Evolutionary conservation across 768 basidiomycete genomes (phyloP).

Genomic region (Piloderma croceum): DNA sequence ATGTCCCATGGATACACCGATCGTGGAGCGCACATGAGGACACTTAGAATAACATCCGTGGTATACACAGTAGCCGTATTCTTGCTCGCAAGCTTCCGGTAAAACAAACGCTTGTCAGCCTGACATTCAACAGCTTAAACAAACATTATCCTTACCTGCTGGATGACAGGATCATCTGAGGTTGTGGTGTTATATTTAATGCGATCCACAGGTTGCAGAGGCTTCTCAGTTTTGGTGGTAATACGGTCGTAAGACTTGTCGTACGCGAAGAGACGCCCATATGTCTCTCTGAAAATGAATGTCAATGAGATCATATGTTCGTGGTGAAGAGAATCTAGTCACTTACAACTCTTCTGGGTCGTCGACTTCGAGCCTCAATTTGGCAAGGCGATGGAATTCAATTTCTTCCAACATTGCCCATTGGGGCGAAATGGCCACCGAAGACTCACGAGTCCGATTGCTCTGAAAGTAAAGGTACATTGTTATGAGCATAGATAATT

Average conservation of each 20-base stretch:
- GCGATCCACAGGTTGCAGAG: conserved; percentile 88
- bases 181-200: conserved; percentile 98
- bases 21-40: conserved; percentile 93
- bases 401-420: conserved; percentile 98
- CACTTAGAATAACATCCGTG: conserved; percentile 91
- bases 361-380: conserved; percentile 91
- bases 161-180: conserved; percentile 95
- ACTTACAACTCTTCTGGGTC: conserved; percentile 85
- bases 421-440: conserved; percentile 84
- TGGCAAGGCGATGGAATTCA: conserved; percentile 87
- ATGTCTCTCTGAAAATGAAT: conserved; percentile 53
- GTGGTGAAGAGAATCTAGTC: conserved; percentile 38
- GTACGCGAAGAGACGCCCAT: conserved; percentile 88
- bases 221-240: conserved; percentile 87
- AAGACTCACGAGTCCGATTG: conserved; percentile 84
- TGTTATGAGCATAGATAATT: too few species aligned
- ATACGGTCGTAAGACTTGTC: conserved; percentile 94
- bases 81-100: conserved; percentile 72
- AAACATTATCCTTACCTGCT: conserved; percentile 51
- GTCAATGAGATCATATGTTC: conserved; percentile 54
- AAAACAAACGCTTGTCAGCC: conserved; percentile 6
- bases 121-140: conserved; percentile 4
- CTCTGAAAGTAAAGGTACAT: conserved; percentile 43
- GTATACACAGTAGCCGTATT: conserved; percentile 84
- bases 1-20: conserved; percentile 99